Evolutionary conservation across 129 eudicot genomes (phyloP).

Genomic region (Gnaphalium uliginosum): DNA sequence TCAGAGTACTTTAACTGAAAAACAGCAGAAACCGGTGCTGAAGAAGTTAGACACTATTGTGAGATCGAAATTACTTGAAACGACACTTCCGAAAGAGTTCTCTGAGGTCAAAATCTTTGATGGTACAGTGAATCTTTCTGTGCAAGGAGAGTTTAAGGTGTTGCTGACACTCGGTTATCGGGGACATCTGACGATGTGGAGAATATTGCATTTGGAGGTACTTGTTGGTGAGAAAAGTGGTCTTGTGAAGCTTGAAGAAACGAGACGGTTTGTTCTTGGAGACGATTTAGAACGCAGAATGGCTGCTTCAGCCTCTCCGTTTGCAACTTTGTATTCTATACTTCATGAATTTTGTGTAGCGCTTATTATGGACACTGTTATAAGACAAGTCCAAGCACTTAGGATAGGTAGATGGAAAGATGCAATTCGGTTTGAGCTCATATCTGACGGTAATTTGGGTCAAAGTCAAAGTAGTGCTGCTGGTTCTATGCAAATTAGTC

Average conservation of each 20-base stretch:
- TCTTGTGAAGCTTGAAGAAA: slow-evolving; percentile 81
- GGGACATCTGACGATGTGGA: slow-evolving; percentile 92
- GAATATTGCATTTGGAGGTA: slow-evolving; percentile 91
- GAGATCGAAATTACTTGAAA: slow-evolving; percentile 81
- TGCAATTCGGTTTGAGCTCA: slow-evolving; percentile 93
- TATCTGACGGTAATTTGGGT: slow-evolving; percentile 71
- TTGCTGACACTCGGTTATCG: slow-evolving; percentile 97
- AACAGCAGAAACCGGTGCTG: slow-evolving; percentile 83
- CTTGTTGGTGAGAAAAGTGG: slow-evolving; percentile 98
- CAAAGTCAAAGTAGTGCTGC: slow-evolving; percentile 73
- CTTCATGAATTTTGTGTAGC: slow-evolving; percentile 92
- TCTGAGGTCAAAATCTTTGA: slow-evolving; percentile 78
- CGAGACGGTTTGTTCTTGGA: slow-evolving; percentile 82
- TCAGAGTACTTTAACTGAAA: slow-evolving; percentile 65
- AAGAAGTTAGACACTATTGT: slow-evolving; percentile 79
- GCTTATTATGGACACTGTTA: slow-evolving; percentile 91
- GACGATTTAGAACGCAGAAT: slow-evolving; percentile 98
- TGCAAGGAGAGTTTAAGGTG: slow-evolving; percentile 96
- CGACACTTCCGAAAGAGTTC: slow-evolving; percentile 79
- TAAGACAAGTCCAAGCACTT: slow-evolving; percentile 88
- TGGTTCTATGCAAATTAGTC: slow-evolving; percentile 53
- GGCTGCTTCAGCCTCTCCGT: slow-evolving; percentile 91
- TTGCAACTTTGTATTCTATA: slow-evolving; percentile 69
- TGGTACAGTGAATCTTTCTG: slow-evolving; percentile 79
- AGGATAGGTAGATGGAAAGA: slow-evolving; percentile 94